Evolutionary conservation across 1,284 basidiomycete species (phyloP).

Genomic region (Irpex lacteus): DNA sequence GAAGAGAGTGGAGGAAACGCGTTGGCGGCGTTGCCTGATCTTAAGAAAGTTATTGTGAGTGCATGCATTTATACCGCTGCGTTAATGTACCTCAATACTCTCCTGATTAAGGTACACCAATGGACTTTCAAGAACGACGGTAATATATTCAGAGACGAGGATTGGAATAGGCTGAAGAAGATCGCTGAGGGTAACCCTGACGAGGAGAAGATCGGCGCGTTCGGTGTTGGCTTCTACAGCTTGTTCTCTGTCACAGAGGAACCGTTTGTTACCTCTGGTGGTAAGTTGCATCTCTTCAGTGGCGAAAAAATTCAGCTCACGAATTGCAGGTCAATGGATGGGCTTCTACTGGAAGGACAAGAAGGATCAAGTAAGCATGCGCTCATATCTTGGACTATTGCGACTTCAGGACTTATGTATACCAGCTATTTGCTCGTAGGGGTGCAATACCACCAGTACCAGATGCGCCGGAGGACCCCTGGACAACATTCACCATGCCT

Average conservation of each 20-base stretch:
- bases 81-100: not conserved
- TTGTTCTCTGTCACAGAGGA: constrained; percentile 87
- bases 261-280: constrained; percentile 89
- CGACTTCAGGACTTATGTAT: not conserved
- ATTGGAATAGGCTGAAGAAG: constrained; percentile 88
- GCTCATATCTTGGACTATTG: not conserved
- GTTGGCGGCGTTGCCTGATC: constrained; percentile 44
- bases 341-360: constrained; percentile 97
- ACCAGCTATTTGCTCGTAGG: constrained; percentile 73
- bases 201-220: constrained; percentile 84
- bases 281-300: constrained; percentile 32
- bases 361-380: constrained; percentile 65
- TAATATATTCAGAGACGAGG: constrained; percentile 74
- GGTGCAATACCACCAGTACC: constrained; percentile 54
- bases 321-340: constrained; percentile 79
- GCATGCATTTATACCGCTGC: not conserved
- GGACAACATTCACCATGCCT: constrained; percentile 92
- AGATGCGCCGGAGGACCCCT: constrained; percentile 35
- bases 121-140: constrained; percentile 92
- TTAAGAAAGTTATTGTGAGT: constrained; percentile 54
- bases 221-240: constrained; percentile 85
- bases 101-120: constrained; percentile 49
- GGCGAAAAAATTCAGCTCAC: not conserved
- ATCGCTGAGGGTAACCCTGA: constrained; percentile 87
- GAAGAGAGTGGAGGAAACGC: not conserved